Evolutionary conservation across 202 grass and related monocot species (phyloP), one percentile per base, ranked within the genome.

Genomic region (Saccharum hybrid): DNA sequence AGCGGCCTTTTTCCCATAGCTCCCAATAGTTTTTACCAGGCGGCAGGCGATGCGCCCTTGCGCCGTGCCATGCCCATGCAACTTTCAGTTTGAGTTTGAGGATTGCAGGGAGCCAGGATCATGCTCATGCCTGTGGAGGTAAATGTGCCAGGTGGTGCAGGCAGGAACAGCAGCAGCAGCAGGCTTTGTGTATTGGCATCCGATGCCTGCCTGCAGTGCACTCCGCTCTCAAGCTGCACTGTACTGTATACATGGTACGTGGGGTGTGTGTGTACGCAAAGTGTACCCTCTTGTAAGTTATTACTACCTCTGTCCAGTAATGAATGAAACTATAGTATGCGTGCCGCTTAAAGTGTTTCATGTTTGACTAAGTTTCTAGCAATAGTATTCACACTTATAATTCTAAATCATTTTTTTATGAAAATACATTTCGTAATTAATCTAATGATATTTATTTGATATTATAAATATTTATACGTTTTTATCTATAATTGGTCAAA

Each of bases 91-190:
- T 48, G 37, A 79, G 28, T 36, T 38, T 30, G 22, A n/a, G 61
- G 2, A 3, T 51, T 16, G 22, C 6, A 42, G 64, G 1, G 14
- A 14, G 45, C 3, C 10, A 21, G 45, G 52, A 49, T 7, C 46
- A 23, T 16, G 48, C 16, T 74, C n/a, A 16, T 60, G 63, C 62
- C 10, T 57, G 52, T 9, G 19, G 38, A 71, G 74, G 74, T 63
- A 78, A 49, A 49, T 63, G 63, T 68, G 82, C 54, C 82, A 76
- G 63, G 63, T 71, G 41, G 11, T 71, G 68, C 68, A 71, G 68
- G 18, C 68, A 71, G 68, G 16, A 19, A 8, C 16, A 54, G 67
- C 38, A 26, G n/a, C 54, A 69, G 82, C 11, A 13, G 45, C 45
- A 15, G 46, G 14, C 46, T 49, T 48, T 19, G 74, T 11, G 5